Conservation (phyloP, 345 rosid genomes). For the Carallia brachiata region DNA sequence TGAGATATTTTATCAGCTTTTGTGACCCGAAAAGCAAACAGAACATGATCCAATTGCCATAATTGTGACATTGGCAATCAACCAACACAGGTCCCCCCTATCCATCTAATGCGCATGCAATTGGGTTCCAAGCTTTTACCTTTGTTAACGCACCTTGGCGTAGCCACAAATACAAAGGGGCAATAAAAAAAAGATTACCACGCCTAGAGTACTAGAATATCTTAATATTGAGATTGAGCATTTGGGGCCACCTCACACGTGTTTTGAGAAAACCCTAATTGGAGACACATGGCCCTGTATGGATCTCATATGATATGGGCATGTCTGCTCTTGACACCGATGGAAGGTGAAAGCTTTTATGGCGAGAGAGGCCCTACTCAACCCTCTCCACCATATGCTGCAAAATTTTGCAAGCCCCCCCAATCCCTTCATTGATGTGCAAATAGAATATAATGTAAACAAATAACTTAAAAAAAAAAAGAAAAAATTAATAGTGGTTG, state of each 20-base stretch:
- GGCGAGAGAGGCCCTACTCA: background rate
- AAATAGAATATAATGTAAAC: no score
- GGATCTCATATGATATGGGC: conserved; percentile 27
- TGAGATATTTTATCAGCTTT: background rate
- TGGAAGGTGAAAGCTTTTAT: conserved; percentile 7
- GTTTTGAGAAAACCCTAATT: background rate
- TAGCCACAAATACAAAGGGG: background rate
- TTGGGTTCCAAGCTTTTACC: background rate
- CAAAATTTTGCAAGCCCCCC: no score
- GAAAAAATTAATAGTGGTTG: no score
- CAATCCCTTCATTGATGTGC: no score
- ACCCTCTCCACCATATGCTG: background rate
- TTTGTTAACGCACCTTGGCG: background rate
- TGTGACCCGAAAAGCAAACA: background rate
- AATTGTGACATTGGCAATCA: conserved; percentile 1
- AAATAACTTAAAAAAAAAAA: no score
- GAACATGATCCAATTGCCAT: conserved; percentile 2
- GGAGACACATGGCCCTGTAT: conserved; percentile 38
- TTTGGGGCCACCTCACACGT: conserved; percentile 38
- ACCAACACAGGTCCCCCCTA: background rate
- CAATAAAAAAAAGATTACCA: conserved; percentile 2
- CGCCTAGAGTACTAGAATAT: background rate
- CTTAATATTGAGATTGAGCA: conserved; percentile 6
- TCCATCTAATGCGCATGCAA: conserved; percentile 6
- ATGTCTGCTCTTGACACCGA: conserved; percentile 22